Conservation (phyloP, 495 filamentous ascomycete species). For the Venustampulla echinocandica region DNA sequence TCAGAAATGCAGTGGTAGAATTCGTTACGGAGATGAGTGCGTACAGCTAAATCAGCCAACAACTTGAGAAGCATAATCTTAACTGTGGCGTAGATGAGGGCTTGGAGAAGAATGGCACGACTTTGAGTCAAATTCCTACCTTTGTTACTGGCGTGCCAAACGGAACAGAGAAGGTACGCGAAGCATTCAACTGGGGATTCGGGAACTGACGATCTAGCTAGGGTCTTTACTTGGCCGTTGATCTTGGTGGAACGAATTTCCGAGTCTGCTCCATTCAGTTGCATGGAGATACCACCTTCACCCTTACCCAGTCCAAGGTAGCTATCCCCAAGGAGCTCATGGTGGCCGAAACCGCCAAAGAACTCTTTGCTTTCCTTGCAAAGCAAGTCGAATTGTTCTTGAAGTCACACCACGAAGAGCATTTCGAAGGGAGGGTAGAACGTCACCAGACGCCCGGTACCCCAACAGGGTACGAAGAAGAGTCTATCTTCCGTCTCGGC, state of each 20-base stretch:
- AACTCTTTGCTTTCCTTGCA: slow-evolving; percentile 88
- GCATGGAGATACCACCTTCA: slow-evolving; percentile 88
- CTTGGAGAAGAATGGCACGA: slow-evolving; percentile 65
- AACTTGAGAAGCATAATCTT: slow-evolving; percentile 2
- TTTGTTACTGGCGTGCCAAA: slow-evolving; percentile 94
- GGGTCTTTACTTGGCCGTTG: slow-evolving; percentile 93
- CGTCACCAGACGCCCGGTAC: slow-evolving; percentile 47
- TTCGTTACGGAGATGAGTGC: slow-evolving; percentile 77
- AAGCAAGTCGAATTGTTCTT: slow-evolving; percentile 87
- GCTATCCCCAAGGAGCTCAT: slow-evolving; percentile 84
- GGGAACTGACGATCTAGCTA: slow-evolving; percentile 26
- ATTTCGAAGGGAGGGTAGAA: slow-evolving; percentile 63
- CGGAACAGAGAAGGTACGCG: slow-evolving; percentile 80
- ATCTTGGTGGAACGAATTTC: slow-evolving; percentile 96
- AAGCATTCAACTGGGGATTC: not conserved
- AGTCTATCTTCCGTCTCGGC: slow-evolving; percentile 79
- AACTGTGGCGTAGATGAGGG: slow-evolving; percentile 53
- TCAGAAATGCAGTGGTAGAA: slow-evolving; percentile 70
- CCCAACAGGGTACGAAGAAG: slow-evolving; percentile 45
- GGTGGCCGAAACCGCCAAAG: slow-evolving; percentile 75
- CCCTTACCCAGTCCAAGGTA: slow-evolving; percentile 83
- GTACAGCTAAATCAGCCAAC: slow-evolving; percentile 21
- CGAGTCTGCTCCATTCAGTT: slow-evolving; percentile 91
- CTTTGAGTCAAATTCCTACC: slow-evolving; percentile 90
- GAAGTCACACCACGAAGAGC: slow-evolving; percentile 76